phyloP scores from a whole-genome alignment of 257 asterid species.

The Solanum virginianum region DNA sequence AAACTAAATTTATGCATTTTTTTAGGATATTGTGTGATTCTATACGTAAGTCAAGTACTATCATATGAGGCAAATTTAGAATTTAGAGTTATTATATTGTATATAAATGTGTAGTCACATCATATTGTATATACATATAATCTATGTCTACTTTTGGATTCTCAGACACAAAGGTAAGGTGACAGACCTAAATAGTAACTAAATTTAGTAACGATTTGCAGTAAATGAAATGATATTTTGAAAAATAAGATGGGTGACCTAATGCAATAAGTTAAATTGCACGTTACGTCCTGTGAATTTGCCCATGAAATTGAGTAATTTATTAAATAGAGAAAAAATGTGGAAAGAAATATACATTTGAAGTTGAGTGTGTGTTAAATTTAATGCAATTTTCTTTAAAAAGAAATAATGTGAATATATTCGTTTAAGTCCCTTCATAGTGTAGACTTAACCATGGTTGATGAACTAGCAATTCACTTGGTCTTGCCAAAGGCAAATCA shows the following conservation, averaged over 20 bases:
- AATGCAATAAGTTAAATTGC: neutral
- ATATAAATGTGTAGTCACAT: neutral
- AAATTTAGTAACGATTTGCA: neutral
- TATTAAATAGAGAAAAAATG: neutral
- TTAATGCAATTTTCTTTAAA: neutral
- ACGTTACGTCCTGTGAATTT: neutral
- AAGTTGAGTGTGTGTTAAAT: neutral
- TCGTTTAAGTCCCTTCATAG: neutral
- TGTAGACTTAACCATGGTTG: neutral
- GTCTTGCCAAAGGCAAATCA: neutral
- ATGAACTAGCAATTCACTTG: neutral
- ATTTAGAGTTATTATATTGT: neutral
- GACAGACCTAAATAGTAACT: neutral
- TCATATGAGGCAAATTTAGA: neutral
- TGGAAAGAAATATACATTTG: neutral
- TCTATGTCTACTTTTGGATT: neutral
- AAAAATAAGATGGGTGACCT: neutral
- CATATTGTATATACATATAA: neutral
- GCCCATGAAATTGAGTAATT: neutral
- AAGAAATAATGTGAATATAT: neutral
- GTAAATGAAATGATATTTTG: neutral
- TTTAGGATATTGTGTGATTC: neutral
- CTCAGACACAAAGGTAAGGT: neutral
- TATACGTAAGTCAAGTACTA: neutral
- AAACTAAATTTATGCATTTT: neutral